phyloP scores from a whole-genome alignment of 805 yeast genomes.

The Kockiozyma suomiensis region DNA sequence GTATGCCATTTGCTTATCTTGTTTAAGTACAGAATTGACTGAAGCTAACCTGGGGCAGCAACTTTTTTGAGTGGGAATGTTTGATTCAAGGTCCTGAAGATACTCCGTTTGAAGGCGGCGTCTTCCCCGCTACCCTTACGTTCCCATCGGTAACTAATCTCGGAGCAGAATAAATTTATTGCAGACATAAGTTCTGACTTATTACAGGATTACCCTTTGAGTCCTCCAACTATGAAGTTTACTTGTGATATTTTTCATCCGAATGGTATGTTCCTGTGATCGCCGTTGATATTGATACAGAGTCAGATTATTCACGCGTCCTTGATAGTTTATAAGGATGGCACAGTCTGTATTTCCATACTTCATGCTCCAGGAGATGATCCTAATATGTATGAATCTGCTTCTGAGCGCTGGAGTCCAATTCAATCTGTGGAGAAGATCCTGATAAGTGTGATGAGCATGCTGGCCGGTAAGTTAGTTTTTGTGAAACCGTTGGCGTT shows the following conservation, averaged over 20 bases:
- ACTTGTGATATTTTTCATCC: conserved; percentile 89
- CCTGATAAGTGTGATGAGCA: conserved; percentile 85
- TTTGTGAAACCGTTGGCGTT: background rate
- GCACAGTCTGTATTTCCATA: conserved; percentile 93
- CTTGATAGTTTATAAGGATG: conserved; percentile 71
- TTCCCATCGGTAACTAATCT: conserved; percentile 54
- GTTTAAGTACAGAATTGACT: background rate
- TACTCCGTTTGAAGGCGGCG: conserved; percentile 84
- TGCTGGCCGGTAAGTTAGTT: conserved; percentile 63
- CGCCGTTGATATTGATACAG: too few relatives aligned
- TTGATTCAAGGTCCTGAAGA: conserved; percentile 80
- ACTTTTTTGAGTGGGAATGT: conserved; percentile 82
- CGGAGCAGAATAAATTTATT: too few relatives aligned
- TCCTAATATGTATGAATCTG: conserved; percentile 91
- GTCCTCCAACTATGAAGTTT: conserved; percentile 76
- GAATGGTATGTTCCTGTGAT: conserved; percentile 50
- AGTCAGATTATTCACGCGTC: background rate
- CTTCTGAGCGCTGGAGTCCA: conserved; percentile 98
- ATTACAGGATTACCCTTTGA: conserved; percentile 67
- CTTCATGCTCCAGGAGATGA: conserved; percentile 97
- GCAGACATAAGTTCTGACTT: too few relatives aligned
- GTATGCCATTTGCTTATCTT: conserved; percentile 34
- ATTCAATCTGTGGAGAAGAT: conserved; percentile 98
- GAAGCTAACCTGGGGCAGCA: background rate
- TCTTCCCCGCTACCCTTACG: conserved; percentile 72